Percentiles rank a stretch among this genome's conserved stretches.
These are phyloP conservation scores for Pleurotus tuoliensis DNA, from an alignment of 768 basidiomycete species.

Conservation along the genomic window DNA sequence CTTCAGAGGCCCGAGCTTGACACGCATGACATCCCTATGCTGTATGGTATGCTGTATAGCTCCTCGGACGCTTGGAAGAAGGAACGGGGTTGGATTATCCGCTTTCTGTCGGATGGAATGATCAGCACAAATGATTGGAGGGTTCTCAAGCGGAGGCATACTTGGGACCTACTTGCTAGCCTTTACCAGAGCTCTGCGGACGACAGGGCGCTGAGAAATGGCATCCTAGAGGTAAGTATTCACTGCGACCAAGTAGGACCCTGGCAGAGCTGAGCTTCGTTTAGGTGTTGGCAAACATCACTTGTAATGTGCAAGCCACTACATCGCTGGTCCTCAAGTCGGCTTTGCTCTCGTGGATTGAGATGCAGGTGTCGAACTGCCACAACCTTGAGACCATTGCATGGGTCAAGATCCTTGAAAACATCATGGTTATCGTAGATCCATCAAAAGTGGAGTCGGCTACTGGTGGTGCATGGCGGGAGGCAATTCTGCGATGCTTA, in stretches of 20 bases:
- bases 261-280: background rate
- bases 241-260: background rate
- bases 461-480: conserved; percentile 59
- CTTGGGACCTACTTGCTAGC: conserved; percentile 85
- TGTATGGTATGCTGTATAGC: conserved; percentile 86
- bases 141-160: conserved; percentile 74
- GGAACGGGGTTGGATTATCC: conserved; percentile 87
- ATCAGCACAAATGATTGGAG: conserved; percentile 75
- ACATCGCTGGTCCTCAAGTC: conserved; percentile 70
- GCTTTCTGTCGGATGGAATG: conserved; percentile 81
- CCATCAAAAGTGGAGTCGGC: conserved; percentile 46
- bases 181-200: conserved; percentile 65
- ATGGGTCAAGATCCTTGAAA: conserved; percentile 67
- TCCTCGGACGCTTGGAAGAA: conserved; percentile 77
- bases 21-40: conserved; percentile 79
- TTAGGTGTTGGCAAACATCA: conserved; percentile 74
- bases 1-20: conserved; percentile 87
- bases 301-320: conserved; percentile 64
- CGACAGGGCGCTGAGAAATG: conserved; percentile 48
- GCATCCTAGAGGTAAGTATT: conserved; percentile 62
- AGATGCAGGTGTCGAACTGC: conserved; percentile 54
- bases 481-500: conserved; percentile 51
- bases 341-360: conserved; percentile 76
- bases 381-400: conserved; percentile 41
- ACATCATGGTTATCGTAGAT: conserved; percentile 51